Evolutionary conservation across 2,329 filamentous ascomycete genomes (phyloP).

Genomic region (Botryotinia calthae): DNA sequence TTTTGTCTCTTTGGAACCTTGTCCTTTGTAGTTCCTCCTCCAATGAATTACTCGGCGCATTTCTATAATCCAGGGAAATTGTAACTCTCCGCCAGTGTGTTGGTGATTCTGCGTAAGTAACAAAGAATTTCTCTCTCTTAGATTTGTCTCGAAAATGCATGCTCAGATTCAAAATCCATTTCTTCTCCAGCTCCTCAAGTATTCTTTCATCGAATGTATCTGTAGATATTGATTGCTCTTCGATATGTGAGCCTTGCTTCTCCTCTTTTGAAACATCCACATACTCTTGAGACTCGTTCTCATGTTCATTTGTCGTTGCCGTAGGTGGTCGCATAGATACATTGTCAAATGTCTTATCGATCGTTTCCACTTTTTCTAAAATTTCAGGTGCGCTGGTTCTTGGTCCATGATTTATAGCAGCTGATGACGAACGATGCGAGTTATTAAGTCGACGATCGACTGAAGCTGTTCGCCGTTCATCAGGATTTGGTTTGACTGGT

Average conservation of each 20-base stretch:
- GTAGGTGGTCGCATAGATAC: constrained; percentile 22
- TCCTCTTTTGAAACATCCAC: constrained; percentile 34
- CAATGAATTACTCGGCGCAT: constrained; percentile 75
- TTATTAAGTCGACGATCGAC: constrained; percentile 49
- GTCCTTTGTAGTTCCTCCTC: constrained; percentile 78
- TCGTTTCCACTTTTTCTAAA: constrained; percentile 28
- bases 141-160: constrained; percentile 97
- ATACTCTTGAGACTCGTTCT: constrained; percentile 30
- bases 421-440: constrained; percentile 30
- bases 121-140: constrained; percentile 94
- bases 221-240: constrained; percentile 36
- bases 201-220: constrained; percentile 59
- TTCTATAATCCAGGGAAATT: constrained; percentile 87
- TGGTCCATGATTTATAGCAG: constrained; percentile 25
- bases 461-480: constrained; percentile 71
- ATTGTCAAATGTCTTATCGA: constrained; percentile 27
- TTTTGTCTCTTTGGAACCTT: constrained; percentile 87
- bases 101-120: constrained; percentile 83
- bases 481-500: constrained; percentile 59
- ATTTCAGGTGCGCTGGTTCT: constrained; percentile 37
- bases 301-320: constrained; percentile 25
- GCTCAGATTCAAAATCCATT: constrained; percentile 95
- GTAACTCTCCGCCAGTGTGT: constrained; percentile 84
- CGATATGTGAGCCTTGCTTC: constrained; percentile 30
- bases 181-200: constrained; percentile 77